These are phyloP conservation scores for Suillus variegatus DNA, from an alignment of 768 basidiomycete species.

Conservation along the genomic window DNA sequence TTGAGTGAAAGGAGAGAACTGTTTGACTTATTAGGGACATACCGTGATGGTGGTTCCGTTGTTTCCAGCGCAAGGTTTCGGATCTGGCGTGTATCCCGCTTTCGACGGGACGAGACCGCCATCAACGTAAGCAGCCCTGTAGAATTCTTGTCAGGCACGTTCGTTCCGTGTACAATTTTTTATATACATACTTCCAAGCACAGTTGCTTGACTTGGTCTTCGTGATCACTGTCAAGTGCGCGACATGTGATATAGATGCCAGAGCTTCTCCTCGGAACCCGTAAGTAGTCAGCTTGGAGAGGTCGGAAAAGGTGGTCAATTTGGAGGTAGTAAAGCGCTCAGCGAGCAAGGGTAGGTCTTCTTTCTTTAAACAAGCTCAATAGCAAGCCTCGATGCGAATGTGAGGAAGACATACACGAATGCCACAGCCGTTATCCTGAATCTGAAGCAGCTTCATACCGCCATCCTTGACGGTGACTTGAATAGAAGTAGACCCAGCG, in stretches of 20 bases:
- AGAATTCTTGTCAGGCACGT: conserved; percentile 4
- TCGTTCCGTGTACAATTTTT: not conserved
- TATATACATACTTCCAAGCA: conserved; percentile 86
- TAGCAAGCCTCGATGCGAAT: not conserved
- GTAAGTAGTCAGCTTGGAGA: conserved; percentile 84
- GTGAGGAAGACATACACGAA: conserved; percentile 58
- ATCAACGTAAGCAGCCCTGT: conserved; percentile 81
- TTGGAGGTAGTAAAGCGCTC: conserved; percentile 97
- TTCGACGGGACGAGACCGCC: conserved; percentile 72
- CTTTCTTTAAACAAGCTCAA: conserved; percentile 53
- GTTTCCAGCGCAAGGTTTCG: conserved; percentile 91
- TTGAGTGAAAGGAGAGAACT: not conserved
- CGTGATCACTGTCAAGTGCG: conserved; percentile 85
- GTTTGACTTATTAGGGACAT: conserved; percentile 24
- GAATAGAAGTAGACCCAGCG: conserved; percentile 85
- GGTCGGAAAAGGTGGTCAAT: conserved; percentile 80
- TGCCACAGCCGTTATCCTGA: conserved; percentile 95
- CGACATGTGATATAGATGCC: conserved; percentile 93
- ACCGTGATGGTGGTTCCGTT: conserved; percentile 91
- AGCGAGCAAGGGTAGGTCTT: conserved; percentile 87
- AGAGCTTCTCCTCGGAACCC: conserved; percentile 97
- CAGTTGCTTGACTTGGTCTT: conserved; percentile 82
- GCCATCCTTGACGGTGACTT: conserved; percentile 90
- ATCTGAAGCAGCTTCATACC: conserved; percentile 95
- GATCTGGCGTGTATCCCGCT: conserved; percentile 69